Evolutionary conservation across 2,329 filamentous ascomycete genomes (phyloP).

Genomic region (Calycina marina): DNA sequence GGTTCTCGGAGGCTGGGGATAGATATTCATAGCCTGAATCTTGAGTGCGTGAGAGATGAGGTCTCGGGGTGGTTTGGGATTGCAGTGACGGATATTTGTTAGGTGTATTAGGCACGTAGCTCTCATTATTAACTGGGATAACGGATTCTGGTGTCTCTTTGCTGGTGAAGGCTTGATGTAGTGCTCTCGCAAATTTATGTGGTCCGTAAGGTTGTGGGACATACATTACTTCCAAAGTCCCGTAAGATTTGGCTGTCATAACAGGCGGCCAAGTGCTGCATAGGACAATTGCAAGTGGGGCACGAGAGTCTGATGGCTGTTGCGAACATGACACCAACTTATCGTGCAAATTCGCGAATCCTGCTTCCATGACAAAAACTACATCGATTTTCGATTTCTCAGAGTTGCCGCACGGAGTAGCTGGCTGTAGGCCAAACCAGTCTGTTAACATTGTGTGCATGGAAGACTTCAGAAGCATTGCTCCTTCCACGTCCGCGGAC

Average conservation of each 20-base stretch:
- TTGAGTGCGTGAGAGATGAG: too few relatives aligned
- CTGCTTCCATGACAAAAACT: slow-evolving; percentile 17
- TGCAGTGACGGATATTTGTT: too few relatives aligned
- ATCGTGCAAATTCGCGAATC: slow-evolving; percentile 5
- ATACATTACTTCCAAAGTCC: slow-evolving; percentile 15
- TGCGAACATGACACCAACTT: slow-evolving; percentile 6
- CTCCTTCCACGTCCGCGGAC: slow-evolving; percentile 14
- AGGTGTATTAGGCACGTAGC: too few relatives aligned
- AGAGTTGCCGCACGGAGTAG: not conserved
- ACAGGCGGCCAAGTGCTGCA: slow-evolving; percentile 13
- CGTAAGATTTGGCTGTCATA: slow-evolving; percentile 12
- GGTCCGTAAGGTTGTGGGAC: slow-evolving; percentile 20
- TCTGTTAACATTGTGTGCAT: slow-evolving; percentile 9
- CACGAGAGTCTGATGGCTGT: slow-evolving; percentile 4
- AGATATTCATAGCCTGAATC: not conserved
- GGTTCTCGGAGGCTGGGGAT: not conserved
- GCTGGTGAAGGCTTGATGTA: slow-evolving; percentile 14
- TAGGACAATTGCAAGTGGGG: slow-evolving; percentile 14
- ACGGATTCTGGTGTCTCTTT: not conserved
- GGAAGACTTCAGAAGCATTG: slow-evolving; percentile 15
- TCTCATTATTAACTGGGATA: too few relatives aligned
- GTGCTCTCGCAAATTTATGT: slow-evolving; percentile 17
- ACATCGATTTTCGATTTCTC: slow-evolving; percentile 11
- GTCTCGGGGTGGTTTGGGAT: too few relatives aligned
- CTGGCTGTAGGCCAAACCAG: slow-evolving; percentile 18